Conservation (phyloP, 345 rosid genomes). For the Excoecaria agallocha region DNA sequence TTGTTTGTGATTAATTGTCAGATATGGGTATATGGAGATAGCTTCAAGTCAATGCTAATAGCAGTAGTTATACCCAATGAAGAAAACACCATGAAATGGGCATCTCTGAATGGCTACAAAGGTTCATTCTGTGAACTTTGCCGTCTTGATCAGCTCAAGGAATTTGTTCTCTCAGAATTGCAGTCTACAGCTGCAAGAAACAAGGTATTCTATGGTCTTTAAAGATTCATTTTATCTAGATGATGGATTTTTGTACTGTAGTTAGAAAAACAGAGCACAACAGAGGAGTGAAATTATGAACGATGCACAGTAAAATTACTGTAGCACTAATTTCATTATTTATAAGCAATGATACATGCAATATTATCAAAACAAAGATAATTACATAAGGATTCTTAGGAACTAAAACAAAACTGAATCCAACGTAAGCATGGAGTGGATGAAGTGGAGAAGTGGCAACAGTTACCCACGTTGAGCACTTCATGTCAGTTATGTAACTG, state of each 20-base stretch:
- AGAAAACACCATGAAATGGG: slow-evolving; percentile 69
- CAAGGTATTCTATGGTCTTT: slow-evolving; percentile 44
- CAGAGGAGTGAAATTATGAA: no score
- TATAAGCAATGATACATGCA: no score
- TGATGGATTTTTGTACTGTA: not conserved
- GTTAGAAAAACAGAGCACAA: no score
- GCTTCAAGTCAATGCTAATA: slow-evolving; percentile 79
- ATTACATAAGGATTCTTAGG: no score
- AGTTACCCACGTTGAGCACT: no score
- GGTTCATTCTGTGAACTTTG: slow-evolving; percentile 58
- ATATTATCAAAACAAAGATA: no score
- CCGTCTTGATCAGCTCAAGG: slow-evolving; percentile 56
- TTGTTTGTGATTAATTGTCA: slow-evolving; percentile 13
- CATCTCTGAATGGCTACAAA: slow-evolving; percentile 39
- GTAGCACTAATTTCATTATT: no score
- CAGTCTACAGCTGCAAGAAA: slow-evolving; percentile 58
- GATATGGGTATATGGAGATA: slow-evolving; percentile 92
- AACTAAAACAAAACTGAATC: no score
- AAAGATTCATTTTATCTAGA: not conserved
- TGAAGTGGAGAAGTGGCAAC: no score
- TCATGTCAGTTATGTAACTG: no score
- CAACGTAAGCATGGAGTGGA: no score
- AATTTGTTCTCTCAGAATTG: slow-evolving; percentile 58
- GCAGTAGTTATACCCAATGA: slow-evolving; percentile 75
- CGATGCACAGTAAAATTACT: no score